A percentile compares a stretch with the other conserved stretches of the same genome.
These are phyloP conservation scores for Ogataea ramenticola DNA, from an alignment of 805 yeast species.

Conservation along the genomic window DNA sequence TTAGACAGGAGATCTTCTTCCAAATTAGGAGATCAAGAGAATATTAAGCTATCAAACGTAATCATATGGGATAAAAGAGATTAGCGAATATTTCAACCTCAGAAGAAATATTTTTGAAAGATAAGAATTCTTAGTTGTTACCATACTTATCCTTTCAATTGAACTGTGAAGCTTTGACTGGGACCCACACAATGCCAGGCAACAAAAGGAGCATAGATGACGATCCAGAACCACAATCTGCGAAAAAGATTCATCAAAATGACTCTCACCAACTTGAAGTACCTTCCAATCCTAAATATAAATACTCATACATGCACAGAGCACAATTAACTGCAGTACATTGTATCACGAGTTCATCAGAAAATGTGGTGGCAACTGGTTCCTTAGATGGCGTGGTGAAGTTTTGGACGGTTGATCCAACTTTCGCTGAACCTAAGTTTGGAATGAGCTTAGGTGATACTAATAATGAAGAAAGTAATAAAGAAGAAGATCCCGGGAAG, in stretches of 20 bases:
- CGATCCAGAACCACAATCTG: not conserved
- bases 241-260: not conserved
- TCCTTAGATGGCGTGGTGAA: slow-evolving; percentile 28
- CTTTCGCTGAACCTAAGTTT: not conserved
- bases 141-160: too few relatives aligned
- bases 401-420: slow-evolving; percentile 21
- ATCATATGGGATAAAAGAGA: too few relatives aligned
- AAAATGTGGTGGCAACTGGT: slow-evolving; percentile 18
- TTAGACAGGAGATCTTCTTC: too few relatives aligned
- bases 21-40: too few relatives aligned
- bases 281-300: not conserved
- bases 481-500: slow-evolving; percentile 5
- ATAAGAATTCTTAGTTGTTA: too few relatives aligned
- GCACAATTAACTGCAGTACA: slow-evolving; percentile 1
- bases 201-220: not conserved
- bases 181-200: not conserved
- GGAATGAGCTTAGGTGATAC: not conserved
- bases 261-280: not conserved
- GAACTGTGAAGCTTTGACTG: too few relatives aligned
- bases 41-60: too few relatives aligned
- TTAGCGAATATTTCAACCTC: too few relatives aligned
- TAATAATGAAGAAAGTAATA: not conserved
- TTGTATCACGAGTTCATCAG: not conserved
- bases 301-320: slow-evolving; percentile 8
- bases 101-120: too few relatives aligned